phyloP scores from a whole-genome alignment of 179 eudicot species.

The Vitellaria paradoxa region DNA sequence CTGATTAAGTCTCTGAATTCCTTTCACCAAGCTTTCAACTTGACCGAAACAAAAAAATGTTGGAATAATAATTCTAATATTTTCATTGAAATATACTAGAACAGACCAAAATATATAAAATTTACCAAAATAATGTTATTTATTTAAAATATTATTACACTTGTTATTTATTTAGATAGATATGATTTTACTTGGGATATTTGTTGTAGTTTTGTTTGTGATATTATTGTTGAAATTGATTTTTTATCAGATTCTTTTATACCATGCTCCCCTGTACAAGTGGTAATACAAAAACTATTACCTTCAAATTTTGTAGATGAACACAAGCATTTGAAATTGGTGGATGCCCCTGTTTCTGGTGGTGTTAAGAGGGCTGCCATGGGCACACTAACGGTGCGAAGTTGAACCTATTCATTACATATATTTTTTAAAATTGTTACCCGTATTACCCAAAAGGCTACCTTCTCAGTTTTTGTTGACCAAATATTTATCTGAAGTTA shows the following conservation, averaged over 20 bases:
- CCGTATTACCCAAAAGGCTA: neutral
- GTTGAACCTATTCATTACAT: neutral
- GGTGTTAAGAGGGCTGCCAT: conserved; percentile 86
- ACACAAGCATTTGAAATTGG: conserved; percentile 70
- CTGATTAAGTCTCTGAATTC: no score
- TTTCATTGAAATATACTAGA: no score
- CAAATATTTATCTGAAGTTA: neutral
- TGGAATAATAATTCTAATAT: no score
- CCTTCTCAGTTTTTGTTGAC: neutral
- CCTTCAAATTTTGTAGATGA: conserved; percentile 32
- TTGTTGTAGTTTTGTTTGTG: neutral
- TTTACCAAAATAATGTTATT: no score
- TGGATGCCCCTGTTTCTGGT: conserved; percentile 99
- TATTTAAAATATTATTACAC: no score
- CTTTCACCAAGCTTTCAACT: no score
- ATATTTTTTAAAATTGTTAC: neutral
- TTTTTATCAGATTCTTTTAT: neutral
- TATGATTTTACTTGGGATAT: neutral
- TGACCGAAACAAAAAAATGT: no score
- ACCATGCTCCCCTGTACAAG: neutral
- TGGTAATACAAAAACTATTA: neutral
- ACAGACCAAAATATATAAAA: no score
- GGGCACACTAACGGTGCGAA: conserved; percentile 85
- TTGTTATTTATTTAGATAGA: no score
- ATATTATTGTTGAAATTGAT: neutral